phyloP scores from a whole-genome alignment of 1,284 basidiomycete species.

The Ustilago bromivora region DNA sequence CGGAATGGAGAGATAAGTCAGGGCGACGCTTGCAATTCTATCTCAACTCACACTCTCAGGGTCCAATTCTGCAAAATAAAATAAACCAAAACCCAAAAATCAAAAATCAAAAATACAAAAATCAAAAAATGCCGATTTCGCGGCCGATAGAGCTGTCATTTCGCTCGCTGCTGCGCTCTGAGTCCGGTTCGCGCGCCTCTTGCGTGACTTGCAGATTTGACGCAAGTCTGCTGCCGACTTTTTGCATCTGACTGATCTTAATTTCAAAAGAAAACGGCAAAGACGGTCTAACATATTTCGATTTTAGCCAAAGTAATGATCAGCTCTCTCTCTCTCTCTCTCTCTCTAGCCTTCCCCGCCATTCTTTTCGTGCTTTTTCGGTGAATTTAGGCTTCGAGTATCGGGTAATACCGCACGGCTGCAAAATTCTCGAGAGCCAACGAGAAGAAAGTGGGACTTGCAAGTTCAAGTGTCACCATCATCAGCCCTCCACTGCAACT shows the following conservation, averaged over 20 bases:
- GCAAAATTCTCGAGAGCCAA: not conserved
- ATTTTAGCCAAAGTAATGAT: not conserved
- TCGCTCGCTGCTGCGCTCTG: not conserved
- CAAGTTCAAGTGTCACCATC: not conserved
- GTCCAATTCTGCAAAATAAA: conserved; percentile 11
- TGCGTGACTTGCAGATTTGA: not conserved
- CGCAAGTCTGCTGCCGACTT: not conserved
- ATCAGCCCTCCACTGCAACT: conserved; percentile 14
- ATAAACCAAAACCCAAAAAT: not conserved
- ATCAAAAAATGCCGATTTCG: not conserved
- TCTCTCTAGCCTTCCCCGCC: conserved; percentile 1
- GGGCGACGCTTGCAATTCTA: conserved; percentile 7
- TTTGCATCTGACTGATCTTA: not conserved
- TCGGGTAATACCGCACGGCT: conserved; percentile 4
- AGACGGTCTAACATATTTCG: not conserved
- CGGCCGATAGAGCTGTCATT: not conserved
- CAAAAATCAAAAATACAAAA: too few species aligned
- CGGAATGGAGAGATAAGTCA: conserved; percentile 17
- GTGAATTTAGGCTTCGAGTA: conserved; percentile 7
- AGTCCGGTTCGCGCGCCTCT: conserved; percentile 1
- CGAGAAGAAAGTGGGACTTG: not conserved
- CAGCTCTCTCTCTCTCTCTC: too few species aligned
- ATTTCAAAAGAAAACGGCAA: not conserved
- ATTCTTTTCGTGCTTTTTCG: conserved; percentile 1
- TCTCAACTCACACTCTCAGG: conserved; percentile 5